Percentiles rank a stretch among this genome's conserved stretches.
Conservation (phyloP, 1,139 yeast genomes). For the Saccharomyces pastorianus region DNA sequence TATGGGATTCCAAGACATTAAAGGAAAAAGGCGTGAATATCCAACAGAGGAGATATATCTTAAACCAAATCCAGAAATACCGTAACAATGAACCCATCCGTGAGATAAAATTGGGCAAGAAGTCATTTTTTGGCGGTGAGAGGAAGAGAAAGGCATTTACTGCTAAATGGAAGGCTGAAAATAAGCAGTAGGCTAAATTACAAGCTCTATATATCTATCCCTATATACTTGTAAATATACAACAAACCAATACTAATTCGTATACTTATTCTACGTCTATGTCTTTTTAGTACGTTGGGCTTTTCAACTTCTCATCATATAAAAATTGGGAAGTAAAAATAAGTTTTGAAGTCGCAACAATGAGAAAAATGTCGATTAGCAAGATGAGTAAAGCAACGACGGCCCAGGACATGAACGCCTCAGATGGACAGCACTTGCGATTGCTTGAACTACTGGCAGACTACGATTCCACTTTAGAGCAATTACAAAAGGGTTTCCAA, state of each 20-base stretch:
- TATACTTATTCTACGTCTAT: background rate
- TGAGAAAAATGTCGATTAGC: no score
- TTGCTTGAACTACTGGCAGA: constrained; percentile 16
- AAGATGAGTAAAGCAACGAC: constrained; percentile 3
- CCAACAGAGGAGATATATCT: constrained; percentile 57
- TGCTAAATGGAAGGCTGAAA: constrained; percentile 60
- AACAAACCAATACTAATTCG: background rate
- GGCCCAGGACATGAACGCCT: background rate
- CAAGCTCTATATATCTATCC: background rate
- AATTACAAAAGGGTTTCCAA: constrained; percentile 18
- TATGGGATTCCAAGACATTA: constrained; percentile 47
- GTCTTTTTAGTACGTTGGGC: background rate
- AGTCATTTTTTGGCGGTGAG: constrained; percentile 81
- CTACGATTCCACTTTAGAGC: constrained; percentile 26
- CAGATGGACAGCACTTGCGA: constrained; percentile 2
- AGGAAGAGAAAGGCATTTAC: constrained; percentile 62
- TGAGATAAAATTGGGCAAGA: constrained; percentile 58
- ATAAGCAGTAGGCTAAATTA: constrained; percentile 34
- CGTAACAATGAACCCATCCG: constrained; percentile 51
- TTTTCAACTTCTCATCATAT: background rate
- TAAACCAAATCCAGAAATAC: constrained; percentile 37
- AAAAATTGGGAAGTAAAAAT: background rate
- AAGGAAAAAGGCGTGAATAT: constrained; percentile 77
- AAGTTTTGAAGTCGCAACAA: background rate
- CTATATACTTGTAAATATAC: constrained; percentile 1